Conservation (phyloP, 371 early-diverging fungal genomes). For the Mortierella sp. region DNA sequence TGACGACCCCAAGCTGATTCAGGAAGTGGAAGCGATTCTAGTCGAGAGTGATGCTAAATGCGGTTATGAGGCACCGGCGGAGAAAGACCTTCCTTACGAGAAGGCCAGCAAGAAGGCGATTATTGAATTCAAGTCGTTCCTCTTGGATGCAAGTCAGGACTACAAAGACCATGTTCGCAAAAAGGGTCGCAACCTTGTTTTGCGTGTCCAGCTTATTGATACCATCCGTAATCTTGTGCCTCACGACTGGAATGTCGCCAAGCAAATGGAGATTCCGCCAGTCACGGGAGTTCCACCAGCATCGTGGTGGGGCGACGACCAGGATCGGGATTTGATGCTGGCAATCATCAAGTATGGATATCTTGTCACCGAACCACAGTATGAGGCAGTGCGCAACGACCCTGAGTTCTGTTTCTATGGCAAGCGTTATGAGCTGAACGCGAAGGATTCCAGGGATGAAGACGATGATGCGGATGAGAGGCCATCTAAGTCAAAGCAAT, state of each 20-base stretch:
- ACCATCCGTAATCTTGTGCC: constrained; percentile 74
- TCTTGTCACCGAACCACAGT: constrained; percentile 64
- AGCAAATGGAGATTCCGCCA: constrained; percentile 65
- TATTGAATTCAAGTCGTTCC: constrained; percentile 72
- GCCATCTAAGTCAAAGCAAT: not conserved
- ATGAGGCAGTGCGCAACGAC: constrained; percentile 73
- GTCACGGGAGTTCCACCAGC: constrained; percentile 65
- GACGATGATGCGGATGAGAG: constrained; percentile 54
- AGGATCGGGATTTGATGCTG: constrained; percentile 84
- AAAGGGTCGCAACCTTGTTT: constrained; percentile 77
- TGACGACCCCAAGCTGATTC: constrained; percentile 35
- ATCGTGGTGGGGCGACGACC: constrained; percentile 85
- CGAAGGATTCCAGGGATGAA: constrained; percentile 40
- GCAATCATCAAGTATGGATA: constrained; percentile 88
- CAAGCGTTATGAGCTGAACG: constrained; percentile 60
- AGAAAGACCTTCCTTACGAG: constrained; percentile 65
- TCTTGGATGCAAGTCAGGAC: constrained; percentile 75
- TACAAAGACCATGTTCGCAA: constrained; percentile 78
- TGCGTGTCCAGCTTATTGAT: constrained; percentile 81
- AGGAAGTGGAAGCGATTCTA: constrained; percentile 46
- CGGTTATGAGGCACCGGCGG: constrained; percentile 40
- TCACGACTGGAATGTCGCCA: constrained; percentile 61
- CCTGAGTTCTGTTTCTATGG: constrained; percentile 77
- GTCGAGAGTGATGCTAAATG: constrained; percentile 54
- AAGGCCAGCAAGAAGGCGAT: constrained; percentile 71